phyloP scores from a whole-genome alignment of 768 basidiomycete species.

The Mrakia gelida region DNA sequence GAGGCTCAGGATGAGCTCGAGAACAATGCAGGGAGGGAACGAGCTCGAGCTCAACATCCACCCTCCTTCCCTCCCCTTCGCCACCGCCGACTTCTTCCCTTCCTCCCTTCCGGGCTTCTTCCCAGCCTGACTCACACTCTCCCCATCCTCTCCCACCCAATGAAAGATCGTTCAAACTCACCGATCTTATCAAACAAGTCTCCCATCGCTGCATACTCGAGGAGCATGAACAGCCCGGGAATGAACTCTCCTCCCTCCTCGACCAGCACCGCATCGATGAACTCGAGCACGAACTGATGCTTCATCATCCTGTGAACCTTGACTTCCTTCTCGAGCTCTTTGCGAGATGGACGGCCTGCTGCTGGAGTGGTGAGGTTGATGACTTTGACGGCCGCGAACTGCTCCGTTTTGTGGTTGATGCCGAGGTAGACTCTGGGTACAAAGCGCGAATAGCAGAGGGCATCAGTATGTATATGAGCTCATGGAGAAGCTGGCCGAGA shows the following conservation, averaged over 20 bases:
- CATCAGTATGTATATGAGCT: too few species aligned
- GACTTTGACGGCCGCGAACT: conserved; percentile 83
- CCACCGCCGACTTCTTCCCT: neutral
- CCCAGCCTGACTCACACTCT: neutral
- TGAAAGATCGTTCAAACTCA: conserved; percentile 45
- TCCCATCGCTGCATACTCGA: conserved; percentile 88
- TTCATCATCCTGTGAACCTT: conserved; percentile 76
- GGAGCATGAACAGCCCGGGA: conserved; percentile 83
- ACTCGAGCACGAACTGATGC: conserved; percentile 74
- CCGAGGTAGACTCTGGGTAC: conserved; percentile 71
- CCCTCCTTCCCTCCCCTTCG: neutral
- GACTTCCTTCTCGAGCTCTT: conserved; percentile 86
- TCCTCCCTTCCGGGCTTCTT: neutral
- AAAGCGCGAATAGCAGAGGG: neutral
- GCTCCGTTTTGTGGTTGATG: conserved; percentile 60
- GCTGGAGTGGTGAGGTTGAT: conserved; percentile 51
- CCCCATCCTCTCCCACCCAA: too few species aligned
- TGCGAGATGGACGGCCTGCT: conserved; percentile 47
- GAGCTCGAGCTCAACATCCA: conserved; percentile 11
- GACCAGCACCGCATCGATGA: conserved; percentile 70
- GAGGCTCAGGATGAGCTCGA: neutral
- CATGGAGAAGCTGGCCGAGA: neutral
- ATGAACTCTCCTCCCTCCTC: conserved; percentile 58
- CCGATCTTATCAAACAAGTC: conserved; percentile 99
- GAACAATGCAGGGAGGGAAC: neutral